Evolutionary conservation across 305 asterid genomes (phyloP).

Genomic region (Solanum hybrid): DNA sequence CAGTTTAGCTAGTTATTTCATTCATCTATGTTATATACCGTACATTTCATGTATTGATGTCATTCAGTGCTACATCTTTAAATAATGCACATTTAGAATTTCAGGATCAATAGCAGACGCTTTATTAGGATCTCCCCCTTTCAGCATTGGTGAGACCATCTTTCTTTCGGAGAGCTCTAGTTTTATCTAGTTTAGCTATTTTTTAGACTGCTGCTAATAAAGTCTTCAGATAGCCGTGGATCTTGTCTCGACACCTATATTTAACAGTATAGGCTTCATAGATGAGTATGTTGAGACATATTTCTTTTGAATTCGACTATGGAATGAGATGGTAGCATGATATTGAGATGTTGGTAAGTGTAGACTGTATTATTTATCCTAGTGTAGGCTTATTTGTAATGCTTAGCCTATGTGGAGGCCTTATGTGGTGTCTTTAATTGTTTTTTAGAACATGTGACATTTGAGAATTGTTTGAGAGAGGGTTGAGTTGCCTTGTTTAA

Average conservation of each 20-base stretch:
- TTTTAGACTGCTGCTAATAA: not conserved
- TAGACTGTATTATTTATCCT: not conserved
- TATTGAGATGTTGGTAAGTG: not conserved
- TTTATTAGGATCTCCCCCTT: not conserved
- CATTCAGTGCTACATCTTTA: not conserved
- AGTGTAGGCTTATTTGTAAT: not conserved
- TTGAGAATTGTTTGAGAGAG: not conserved
- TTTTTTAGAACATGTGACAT: not conserved
- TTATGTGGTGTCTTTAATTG: not conserved
- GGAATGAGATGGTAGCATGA: not conserved
- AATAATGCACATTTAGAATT: no score
- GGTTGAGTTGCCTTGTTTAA: not conserved
- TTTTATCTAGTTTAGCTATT: not conserved
- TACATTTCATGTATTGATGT: not conserved
- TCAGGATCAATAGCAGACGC: not conserved
- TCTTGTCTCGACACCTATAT: not conserved
- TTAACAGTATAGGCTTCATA: not conserved
- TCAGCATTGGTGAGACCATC: not conserved
- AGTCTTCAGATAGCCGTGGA: no score
- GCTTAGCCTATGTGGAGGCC: not conserved
- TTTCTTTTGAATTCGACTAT: not conserved
- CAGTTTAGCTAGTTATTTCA: not conserved
- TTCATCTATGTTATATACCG: not conserved
- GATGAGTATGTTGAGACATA: not conserved
- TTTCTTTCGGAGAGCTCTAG: not conserved